Percentiles rank a stretch among this genome's conserved stretches.
phyloP scores from a whole-genome alignment of 805 yeast species.

The Candida fluviatilis region DNA sequence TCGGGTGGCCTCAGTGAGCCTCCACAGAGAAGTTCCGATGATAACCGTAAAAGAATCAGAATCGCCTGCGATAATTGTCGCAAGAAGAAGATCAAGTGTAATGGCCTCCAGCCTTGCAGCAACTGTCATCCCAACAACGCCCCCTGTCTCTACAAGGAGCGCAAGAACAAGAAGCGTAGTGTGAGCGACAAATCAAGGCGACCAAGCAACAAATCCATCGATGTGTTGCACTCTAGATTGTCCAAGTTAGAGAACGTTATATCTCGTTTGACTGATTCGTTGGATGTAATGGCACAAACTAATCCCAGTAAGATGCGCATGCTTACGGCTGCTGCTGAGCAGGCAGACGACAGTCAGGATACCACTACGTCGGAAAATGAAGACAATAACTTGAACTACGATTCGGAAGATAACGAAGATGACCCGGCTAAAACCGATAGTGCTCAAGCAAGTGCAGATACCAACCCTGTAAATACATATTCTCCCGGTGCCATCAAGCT shows the following conservation, averaged over 20 bases:
- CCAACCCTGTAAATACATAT: not conserved
- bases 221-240: slow-evolving; percentile 17
- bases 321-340: not conserved
- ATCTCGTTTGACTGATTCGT: slow-evolving; percentile 9
- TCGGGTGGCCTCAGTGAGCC: too few relatives aligned
- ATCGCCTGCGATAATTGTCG: slow-evolving; percentile 33
- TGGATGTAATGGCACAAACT: not conserved
- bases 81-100: slow-evolving; percentile 29
- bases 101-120: slow-evolving; percentile 26
- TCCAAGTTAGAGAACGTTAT: slow-evolving; percentile 19
- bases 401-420: slow-evolving; percentile 3
- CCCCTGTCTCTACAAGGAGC: slow-evolving; percentile 22
- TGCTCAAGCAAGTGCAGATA: too few relatives aligned
- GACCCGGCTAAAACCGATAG: not conserved
- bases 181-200: slow-evolving; percentile 6
- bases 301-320: not conserved
- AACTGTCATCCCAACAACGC: slow-evolving; percentile 20
- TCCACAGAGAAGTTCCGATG: not conserved
- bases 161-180: slow-evolving; percentile 8
- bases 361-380: slow-evolving; percentile 6
- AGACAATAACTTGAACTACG: slow-evolving; percentile 10
- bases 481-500: not conserved
- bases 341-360: slow-evolving; percentile 1
- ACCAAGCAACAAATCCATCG: slow-evolving; percentile 10
- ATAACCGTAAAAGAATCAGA: slow-evolving; percentile 16